Base-by-base conservation (phyloP, 495 filamentous ascomycete species). In the Aspergillus funiculosus region DNA sequence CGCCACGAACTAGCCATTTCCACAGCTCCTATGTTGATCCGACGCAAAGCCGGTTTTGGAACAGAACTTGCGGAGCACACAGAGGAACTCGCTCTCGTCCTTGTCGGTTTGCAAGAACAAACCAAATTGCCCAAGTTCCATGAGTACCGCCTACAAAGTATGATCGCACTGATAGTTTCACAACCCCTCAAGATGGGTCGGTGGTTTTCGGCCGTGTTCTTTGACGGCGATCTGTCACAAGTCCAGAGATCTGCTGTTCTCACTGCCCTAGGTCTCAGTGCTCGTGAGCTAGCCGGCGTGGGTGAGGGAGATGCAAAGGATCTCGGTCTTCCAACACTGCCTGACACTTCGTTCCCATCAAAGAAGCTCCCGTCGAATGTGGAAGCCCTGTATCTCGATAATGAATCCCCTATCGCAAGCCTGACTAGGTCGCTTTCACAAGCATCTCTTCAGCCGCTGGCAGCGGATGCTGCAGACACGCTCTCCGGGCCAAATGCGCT, bases 201-300 rank as follows among this genome's bases (percentile, higher is more conserved):
- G 26, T 91, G 87, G 83, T 87, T 95, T 45, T 77, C 85, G 1
- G 81, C 80, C 43, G 82, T 85, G 0, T 94, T 91, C 66, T 97
- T 94, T 58, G 83, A 85, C 28, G 94, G 89, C 7, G 94, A 97
- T 52, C 86, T 91, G 54, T 94, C 89, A 0, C 71, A 96, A 35
- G 75, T 79, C 0, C 91, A 97, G 56, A 76, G 92, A 25, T 83
- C 83, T 8, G 79, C 84, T 0, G 73, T 96, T 27, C 81, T 97
- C 27, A 85, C 83, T 39, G 80, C 84, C 4, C 67, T 97, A 13
- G 90, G 91, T 10, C 67, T 99, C 0, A 78, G 82, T 35, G 88
- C 86, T n/a, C 77, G 92, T 31, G 92, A 97, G 62, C 63, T 99
- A 1, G 89, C 86, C 0, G 90, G 92, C 5, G 81, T 85, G 43